Conservation (phyloP, 345 rosid species). For the Clausena lansium region DNA sequence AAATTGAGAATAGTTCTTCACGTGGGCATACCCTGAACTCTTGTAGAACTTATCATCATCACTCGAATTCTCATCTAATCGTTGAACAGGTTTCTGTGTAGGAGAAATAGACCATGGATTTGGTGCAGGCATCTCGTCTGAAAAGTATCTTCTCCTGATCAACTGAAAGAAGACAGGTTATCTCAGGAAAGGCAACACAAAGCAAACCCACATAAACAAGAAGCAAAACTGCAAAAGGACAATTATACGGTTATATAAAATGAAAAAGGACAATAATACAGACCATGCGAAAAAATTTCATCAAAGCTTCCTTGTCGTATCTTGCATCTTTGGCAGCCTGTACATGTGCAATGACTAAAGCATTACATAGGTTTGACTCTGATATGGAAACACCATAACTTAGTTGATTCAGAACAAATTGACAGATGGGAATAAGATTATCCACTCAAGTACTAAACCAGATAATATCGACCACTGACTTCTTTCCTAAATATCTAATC, state of each 20-base stretch:
- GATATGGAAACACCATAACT: background rate
- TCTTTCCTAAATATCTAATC: background rate
- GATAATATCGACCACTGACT: background rate
- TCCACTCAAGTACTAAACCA: background rate
- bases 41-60: conserved; percentile 74
- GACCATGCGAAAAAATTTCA: conserved; percentile 79
- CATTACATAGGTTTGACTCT: background rate
- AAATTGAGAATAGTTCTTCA: background rate
- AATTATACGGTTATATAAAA: conserved; percentile 18
- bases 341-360: conserved; percentile 22
- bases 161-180: conserved; percentile 44
- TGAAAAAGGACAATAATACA: conserved; percentile 23
- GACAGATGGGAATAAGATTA: background rate
- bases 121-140: conserved; percentile 72
- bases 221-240: background rate
- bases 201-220: background rate
- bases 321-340: conserved; percentile 98
- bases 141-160: conserved; percentile 90
- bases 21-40: conserved; percentile 48
- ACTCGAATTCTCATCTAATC: conserved; percentile 63
- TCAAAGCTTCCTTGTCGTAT: conserved; percentile 89
- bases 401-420: background rate
- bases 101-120: conserved; percentile 79
- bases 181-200: background rate
- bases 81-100: conserved; percentile 51